Evolutionary conservation across 208 protist species (phyloP).

Genomic region (Acanthamoeba healyi): DNA sequence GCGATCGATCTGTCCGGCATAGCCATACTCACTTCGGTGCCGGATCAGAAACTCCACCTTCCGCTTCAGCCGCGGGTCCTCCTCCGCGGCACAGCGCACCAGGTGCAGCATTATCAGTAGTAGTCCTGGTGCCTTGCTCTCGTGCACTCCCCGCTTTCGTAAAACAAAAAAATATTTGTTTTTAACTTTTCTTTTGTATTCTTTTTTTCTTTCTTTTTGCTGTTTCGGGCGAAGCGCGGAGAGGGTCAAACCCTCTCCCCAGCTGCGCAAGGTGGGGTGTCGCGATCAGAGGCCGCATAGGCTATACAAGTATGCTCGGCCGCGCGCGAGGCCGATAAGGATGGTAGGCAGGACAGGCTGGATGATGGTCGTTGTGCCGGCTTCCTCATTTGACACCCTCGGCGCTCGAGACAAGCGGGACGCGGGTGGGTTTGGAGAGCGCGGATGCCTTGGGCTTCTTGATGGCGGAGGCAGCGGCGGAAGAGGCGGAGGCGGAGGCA

Average conservation of each 20-base stretch:
- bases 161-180: background rate
- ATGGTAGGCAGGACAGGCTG: too few relatives aligned
- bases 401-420: background rate
- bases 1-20: too few relatives aligned
- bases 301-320: too few relatives aligned
- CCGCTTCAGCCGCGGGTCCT: background rate
- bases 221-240: background rate
- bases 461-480: background rate
- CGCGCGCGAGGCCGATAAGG: too few relatives aligned
- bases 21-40: too few relatives aligned
- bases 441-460: background rate
- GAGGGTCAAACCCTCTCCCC: background rate
- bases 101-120: background rate
- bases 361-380: too few relatives aligned
- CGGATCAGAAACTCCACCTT: constrained; percentile 21
- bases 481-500: background rate
- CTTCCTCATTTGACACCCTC: background rate
- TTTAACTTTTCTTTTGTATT: background rate
- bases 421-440: background rate
- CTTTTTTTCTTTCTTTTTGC: too few relatives aligned
- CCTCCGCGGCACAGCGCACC: background rate
- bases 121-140: background rate
- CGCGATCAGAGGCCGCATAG: background rate
- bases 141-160: too few relatives aligned
- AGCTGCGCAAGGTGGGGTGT: background rate